Conservation (phyloP, 805 yeast species). For the Candida boidinii region DNA sequence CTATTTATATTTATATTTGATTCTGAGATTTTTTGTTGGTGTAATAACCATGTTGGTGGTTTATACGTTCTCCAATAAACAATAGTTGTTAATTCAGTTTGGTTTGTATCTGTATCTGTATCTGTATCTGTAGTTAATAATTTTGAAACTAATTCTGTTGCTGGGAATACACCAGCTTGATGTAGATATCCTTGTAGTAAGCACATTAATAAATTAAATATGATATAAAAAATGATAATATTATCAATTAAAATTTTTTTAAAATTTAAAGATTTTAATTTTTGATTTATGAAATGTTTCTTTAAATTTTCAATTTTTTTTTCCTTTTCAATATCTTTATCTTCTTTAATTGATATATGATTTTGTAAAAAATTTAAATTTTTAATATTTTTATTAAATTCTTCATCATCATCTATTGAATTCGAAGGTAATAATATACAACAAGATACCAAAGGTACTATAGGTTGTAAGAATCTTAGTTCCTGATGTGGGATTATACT, state of each 20-base stretch:
- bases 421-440: slow-evolving; percentile 37
- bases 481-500: slow-evolving; percentile 90
- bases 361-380: neutral
- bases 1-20: neutral
- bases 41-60: slow-evolving; percentile 79
- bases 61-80: slow-evolving; percentile 94
- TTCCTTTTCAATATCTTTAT: slow-evolving; percentile 1
- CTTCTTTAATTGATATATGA: slow-evolving; percentile 1
- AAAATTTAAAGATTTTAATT: too few relatives aligned
- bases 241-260: slow-evolving; percentile 9
- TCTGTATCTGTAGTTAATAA: slow-evolving; percentile 32
- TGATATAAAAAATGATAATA: slow-evolving; percentile 40
- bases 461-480: slow-evolving; percentile 74
- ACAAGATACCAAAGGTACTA: slow-evolving; percentile 60
- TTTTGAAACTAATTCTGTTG: too few relatives aligned
- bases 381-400: too few relatives aligned
- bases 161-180: slow-evolving; percentile 84
- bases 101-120: slow-evolving; percentile 7
- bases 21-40: slow-evolving; percentile 1
- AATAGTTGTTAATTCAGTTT: slow-evolving; percentile 27
- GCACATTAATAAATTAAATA: slow-evolving; percentile 54
- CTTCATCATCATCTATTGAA: too few relatives aligned
- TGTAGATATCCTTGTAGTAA: slow-evolving; percentile 73
- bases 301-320: slow-evolving; percentile 8
- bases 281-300: too few relatives aligned